These are phyloP conservation scores for Anethum foeniculum DNA, from an alignment of 140 eudicot genomes.

Conservation along the genomic window DNA sequence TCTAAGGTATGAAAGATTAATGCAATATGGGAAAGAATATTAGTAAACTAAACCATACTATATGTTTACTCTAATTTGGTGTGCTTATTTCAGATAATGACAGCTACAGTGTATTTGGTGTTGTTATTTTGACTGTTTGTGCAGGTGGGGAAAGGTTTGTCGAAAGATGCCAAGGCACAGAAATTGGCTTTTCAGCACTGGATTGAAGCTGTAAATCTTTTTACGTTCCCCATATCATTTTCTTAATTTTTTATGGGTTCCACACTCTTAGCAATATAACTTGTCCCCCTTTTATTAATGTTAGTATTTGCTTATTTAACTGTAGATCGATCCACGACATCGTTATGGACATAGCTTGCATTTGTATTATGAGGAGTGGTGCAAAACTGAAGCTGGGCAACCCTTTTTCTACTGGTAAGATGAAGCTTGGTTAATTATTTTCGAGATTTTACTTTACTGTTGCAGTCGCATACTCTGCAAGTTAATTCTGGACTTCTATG, in stretches of 20 bases:
- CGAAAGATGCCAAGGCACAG: constrained; percentile 36
- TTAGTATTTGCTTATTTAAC: not conserved
- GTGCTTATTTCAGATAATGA: not conserved
- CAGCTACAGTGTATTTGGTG: not conserved
- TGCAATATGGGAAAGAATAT: not conserved
- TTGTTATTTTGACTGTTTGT: not conserved
- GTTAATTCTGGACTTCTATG: not conserved
- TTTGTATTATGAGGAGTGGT: constrained; percentile 43
- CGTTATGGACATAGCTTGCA: constrained; percentile 49
- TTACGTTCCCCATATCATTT: not conserved
- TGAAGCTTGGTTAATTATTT: not conserved
- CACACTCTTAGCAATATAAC: not conserved
- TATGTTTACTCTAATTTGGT: not conserved
- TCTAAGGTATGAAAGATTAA: constrained; percentile 32
- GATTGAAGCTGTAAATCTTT: constrained; percentile 46
- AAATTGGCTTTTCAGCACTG: constrained; percentile 49
- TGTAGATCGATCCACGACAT: constrained; percentile 53
- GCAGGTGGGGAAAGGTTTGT: constrained; percentile 54
- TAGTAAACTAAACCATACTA: not conserved
- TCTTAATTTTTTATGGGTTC: not conserved
- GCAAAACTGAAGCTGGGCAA: constrained; percentile 33
- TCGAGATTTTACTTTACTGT: not conserved
- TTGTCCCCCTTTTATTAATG: not conserved
- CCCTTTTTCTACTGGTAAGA: constrained; percentile 53
- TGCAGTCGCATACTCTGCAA: not conserved